phyloP scores from a whole-genome alignment of 768 basidiomycete species.

The Suillus sp. region DNA sequence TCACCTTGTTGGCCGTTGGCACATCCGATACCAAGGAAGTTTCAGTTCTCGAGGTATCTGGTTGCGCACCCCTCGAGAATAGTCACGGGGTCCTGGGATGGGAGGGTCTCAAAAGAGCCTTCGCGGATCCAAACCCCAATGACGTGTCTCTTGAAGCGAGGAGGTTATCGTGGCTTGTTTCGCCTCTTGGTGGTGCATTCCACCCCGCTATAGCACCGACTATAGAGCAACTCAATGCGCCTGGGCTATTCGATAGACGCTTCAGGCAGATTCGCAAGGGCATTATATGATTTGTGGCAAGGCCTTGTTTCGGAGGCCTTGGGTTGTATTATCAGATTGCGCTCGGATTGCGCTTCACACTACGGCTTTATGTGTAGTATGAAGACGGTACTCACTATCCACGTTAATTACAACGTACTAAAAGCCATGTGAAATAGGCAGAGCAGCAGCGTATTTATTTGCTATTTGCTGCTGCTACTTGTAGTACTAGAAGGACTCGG shows the following conservation, averaged over 20 bases:
- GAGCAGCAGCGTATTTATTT: neutral
- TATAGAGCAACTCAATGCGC: conserved; percentile 10
- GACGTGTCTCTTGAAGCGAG: conserved; percentile 7
- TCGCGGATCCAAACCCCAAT: conserved; percentile 11
- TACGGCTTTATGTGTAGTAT: neutral
- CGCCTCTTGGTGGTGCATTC: conserved; percentile 8
- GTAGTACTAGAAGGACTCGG: neutral
- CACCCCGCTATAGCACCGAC: conserved; percentile 12
- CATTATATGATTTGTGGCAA: neutral
- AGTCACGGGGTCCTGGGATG: conserved; percentile 13
- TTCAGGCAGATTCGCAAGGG: conserved; percentile 7
- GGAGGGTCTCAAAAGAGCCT: conserved; percentile 17
- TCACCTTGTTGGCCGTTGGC: conserved; percentile 5
- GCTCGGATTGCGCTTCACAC: neutral
- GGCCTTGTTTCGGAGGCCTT: neutral
- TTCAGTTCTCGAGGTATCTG: conserved; percentile 10
- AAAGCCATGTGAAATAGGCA: neutral
- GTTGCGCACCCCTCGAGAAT: conserved; percentile 13
- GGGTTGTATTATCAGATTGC: neutral
- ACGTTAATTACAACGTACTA: neutral
- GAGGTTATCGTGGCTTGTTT: conserved; percentile 32
- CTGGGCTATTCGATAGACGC: conserved; percentile 5
- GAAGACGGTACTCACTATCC: neutral
- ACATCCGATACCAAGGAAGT: conserved; percentile 7
- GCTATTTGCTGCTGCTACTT: neutral